A percentile compares a stretch with the other conserved stretches of the same genome.
Conservation (phyloP, 1,284 basidiomycete species). For the Melanopsichium pennsylvanicum region DNA sequence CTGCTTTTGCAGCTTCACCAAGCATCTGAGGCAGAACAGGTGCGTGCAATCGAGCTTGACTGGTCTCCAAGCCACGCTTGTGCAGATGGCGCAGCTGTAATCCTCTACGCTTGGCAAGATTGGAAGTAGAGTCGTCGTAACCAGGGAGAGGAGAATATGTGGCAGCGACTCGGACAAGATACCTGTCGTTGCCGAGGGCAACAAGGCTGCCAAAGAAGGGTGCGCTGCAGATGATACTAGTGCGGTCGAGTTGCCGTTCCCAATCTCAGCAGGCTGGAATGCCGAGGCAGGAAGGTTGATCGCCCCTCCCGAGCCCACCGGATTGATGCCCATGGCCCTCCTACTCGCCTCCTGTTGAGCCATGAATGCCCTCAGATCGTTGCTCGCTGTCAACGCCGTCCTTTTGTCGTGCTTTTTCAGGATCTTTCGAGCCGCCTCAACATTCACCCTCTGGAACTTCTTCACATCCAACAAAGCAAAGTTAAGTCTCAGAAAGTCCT, state of each 20-base stretch:
- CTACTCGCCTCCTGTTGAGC: conserved; percentile 52
- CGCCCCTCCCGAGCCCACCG: conserved; percentile 37
- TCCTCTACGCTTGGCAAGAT: conserved; percentile 82
- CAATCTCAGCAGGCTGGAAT: conserved; percentile 11
- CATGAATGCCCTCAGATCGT: conserved; percentile 53
- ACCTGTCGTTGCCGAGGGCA: conserved; percentile 55
- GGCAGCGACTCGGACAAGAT: conserved; percentile 70
- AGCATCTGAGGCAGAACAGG: conserved; percentile 87
- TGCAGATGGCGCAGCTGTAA: conserved; percentile 69
- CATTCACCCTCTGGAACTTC: conserved; percentile 80
- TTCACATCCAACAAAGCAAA: conserved; percentile 83
- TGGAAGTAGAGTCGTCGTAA: conserved; percentile 84
- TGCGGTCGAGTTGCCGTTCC: conserved; percentile 17
- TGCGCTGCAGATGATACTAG: conserved; percentile 47
- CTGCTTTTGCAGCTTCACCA: conserved; percentile 92
- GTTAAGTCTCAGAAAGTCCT: conserved; percentile 83
- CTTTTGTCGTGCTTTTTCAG: conserved; percentile 95
- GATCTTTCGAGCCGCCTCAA: conserved; percentile 75
- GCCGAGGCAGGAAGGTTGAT: conserved; percentile 29
- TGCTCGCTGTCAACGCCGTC: conserved; percentile 70
- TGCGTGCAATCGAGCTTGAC: conserved; percentile 85
- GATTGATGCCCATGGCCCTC: conserved; percentile 27
- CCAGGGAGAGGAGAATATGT: conserved; percentile 81
- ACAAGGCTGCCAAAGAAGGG: conserved; percentile 53
- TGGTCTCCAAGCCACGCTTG: conserved; percentile 66